These are phyloP conservation scores for Chlamydomonas sphaeroides DNA, from an alignment of 139 green algal species.

Conservation along the genomic window DNA sequence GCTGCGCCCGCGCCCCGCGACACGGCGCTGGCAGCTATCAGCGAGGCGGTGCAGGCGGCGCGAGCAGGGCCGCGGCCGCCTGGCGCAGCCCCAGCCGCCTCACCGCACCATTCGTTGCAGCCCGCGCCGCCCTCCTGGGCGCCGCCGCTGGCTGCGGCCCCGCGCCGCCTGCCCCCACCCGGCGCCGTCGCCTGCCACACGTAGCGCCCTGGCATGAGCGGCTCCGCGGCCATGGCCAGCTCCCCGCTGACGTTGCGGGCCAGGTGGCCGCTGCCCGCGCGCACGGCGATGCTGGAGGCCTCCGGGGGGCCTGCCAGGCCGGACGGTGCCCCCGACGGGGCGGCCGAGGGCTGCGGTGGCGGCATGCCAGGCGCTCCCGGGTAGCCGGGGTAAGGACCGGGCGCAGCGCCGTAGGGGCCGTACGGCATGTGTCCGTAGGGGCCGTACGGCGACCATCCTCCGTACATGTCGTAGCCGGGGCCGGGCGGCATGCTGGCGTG, in stretches of 20 bases:
- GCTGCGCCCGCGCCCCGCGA: neutral
- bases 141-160: neutral
- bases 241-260: neutral
- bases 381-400: constrained; percentile 1
- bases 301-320: constrained; percentile 15
- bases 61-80: neutral
- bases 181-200: constrained; percentile 27
- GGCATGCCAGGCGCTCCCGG: too few species aligned
- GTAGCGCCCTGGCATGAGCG: constrained; percentile 37
- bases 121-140: too few species aligned
- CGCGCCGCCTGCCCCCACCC: neutral
- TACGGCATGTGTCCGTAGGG: constrained; percentile 1
- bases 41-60: neutral
- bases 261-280: neutral
- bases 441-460: constrained; percentile 13
- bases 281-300: constrained; percentile 5
- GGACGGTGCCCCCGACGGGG: too few species aligned
- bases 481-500: neutral
- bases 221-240: neutral
- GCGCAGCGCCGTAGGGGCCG: neutral
- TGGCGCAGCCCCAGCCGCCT: neutral
- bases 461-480: constrained; percentile 31
- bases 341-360: too few species aligned
- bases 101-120: too few species aligned
- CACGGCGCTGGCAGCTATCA: neutral